These are phyloP conservation scores for Sergeia podlipaevii DNA, from an alignment of 208 protist species.

Conservation along the genomic window DNA sequence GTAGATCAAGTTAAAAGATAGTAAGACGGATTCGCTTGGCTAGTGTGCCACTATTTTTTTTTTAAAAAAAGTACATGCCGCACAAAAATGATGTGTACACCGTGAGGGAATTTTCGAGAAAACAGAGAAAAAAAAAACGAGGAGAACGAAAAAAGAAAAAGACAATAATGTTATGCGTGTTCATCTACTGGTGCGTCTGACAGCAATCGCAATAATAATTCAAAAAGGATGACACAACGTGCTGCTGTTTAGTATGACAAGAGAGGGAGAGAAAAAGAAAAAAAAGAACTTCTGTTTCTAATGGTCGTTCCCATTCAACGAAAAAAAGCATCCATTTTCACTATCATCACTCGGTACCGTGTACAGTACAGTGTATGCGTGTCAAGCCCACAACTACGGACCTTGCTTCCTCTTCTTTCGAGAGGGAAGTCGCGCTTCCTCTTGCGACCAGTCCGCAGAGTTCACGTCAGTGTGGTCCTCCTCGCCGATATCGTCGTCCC, in stretches of 20 bases:
- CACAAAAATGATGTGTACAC: too few species aligned
- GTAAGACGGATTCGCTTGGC: not conserved
- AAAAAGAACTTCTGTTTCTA: not conserved
- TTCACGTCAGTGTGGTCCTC: constrained; percentile 4
- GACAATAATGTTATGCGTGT: not conserved
- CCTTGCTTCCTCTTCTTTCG: too few species aligned
- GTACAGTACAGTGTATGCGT: too few species aligned
- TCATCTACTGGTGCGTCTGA: not conserved
- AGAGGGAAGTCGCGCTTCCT: too few species aligned
- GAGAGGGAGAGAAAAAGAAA: constrained; percentile 15
- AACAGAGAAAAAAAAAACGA: constrained; percentile 14
- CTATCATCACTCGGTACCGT: too few species aligned
- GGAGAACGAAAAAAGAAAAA: not conserved
- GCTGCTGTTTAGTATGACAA: not conserved
- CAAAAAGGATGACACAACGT: not conserved
- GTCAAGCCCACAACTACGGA: too few species aligned
- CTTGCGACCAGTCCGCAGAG: constrained; percentile 37
- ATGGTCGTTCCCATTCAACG: too few species aligned
- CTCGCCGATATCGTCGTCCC: constrained; percentile 5
- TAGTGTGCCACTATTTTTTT: too few species aligned
- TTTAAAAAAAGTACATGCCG: too few species aligned
- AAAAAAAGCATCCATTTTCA: too few species aligned
- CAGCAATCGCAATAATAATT: not conserved
- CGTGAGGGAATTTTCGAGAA: too few species aligned
- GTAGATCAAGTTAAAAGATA: constrained; percentile 2